Evolutionary conservation across 306 rosid genomes (phyloP).

Genomic region (Vicia faba): DNA sequence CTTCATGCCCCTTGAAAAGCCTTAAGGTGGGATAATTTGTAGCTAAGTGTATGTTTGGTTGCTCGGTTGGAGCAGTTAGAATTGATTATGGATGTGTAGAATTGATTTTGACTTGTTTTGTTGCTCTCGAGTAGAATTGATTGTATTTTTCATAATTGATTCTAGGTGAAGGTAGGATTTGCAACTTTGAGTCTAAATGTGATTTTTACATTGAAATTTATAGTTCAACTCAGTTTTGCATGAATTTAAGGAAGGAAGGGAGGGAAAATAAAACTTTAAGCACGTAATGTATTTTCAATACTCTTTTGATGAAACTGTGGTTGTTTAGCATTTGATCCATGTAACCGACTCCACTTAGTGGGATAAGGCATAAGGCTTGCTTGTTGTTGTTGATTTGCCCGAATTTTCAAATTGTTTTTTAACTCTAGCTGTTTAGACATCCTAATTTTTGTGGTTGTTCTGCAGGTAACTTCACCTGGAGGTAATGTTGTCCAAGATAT

Average conservation of each 20-base stretch:
- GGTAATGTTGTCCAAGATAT: slow-evolving; percentile 65
- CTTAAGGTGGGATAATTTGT: not conserved
- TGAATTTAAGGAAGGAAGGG: not conserved
- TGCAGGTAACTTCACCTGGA: slow-evolving; percentile 81
- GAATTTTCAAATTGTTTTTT: slow-evolving; percentile 15
- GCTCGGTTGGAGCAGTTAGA: too few species aligned
- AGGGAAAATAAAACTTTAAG: not conserved
- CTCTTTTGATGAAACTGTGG: slow-evolving; percentile 8
- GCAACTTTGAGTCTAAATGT: too few species aligned
- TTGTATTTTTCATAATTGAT: too few species aligned
- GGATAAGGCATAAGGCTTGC: too few species aligned
- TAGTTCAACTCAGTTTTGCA: too few species aligned
- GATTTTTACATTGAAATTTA: too few species aligned
- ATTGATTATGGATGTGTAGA: too few species aligned
- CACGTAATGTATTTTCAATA: not conserved
- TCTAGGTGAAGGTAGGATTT: too few species aligned
- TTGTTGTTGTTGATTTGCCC: not conserved
- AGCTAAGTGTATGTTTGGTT: not conserved
- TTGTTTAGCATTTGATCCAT: not conserved
- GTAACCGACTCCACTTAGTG: too few species aligned
- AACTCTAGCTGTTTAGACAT: slow-evolving; percentile 27
- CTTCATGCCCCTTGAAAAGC: not conserved
- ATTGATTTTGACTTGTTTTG: too few species aligned
- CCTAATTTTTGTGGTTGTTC: slow-evolving; percentile 37
- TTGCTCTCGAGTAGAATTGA: too few species aligned